A percentile compares a stretch with the other conserved stretches of the same genome.
Evolutionary conservation across 768 basidiomycete genomes (phyloP).

Genomic region (Pulveroboletus sp.): DNA sequence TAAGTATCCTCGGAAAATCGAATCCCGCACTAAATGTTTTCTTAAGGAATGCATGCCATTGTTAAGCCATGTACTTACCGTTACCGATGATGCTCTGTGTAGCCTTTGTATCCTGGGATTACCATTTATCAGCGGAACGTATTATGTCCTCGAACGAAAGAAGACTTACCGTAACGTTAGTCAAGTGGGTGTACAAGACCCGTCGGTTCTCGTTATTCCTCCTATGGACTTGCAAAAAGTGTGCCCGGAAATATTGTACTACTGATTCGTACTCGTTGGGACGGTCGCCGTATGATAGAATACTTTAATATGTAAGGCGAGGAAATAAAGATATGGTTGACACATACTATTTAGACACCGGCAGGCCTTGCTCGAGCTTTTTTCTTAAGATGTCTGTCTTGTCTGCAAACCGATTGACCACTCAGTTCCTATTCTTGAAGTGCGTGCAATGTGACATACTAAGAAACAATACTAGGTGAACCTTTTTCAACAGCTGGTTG

Average conservation of each 20-base stretch:
- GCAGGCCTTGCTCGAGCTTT: conserved; percentile 68
- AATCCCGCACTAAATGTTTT: conserved; percentile 55
- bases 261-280: conserved; percentile 81
- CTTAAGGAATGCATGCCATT: conserved; percentile 7
- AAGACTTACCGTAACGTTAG: conserved; percentile 67
- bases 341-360: conserved; percentile 77
- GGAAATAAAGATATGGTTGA: not conserved
- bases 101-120: conserved; percentile 69
- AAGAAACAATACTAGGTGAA: conserved; percentile 56
- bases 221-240: conserved; percentile 78
- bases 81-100: conserved; percentile 83
- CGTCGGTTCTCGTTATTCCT: conserved; percentile 77
- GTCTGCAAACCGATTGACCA: conserved; percentile 37
- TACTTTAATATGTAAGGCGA: conserved; percentile 41
- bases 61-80: conserved; percentile 42
- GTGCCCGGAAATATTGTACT: conserved; percentile 83
- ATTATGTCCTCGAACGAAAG: not conserved
- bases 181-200: conserved; percentile 80
- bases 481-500: conserved; percentile 73
- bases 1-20: conserved; percentile 72
- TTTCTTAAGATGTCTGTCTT: conserved; percentile 75
- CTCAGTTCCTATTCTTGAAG: not conserved
- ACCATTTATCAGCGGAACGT: conserved; percentile 4
- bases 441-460: conserved; percentile 36
- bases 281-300: conserved; percentile 78